Evolutionary conservation across 2,329 filamentous ascomycete genomes (phyloP), one percentile per base, ranked within the genome.

Genomic region (Dendrostoma leiphaemia): DNA sequence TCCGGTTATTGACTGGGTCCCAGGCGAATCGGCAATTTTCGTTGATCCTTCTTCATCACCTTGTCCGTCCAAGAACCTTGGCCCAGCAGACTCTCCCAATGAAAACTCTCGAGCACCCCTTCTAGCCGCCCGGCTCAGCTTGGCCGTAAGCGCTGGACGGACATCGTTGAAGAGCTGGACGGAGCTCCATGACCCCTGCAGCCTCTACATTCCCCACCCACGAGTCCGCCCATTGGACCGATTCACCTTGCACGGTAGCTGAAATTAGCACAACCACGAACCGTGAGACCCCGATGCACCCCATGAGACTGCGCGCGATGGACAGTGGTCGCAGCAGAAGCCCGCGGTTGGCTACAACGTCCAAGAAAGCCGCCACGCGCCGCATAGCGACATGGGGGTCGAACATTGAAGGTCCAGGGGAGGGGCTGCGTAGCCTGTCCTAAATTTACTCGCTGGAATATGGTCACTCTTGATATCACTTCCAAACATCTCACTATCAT

Each of bases 171-270:
- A 29, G 28, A 43, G 28, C 19, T 48, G 43, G n/a, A n/a, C n/a
- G n/a, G n/a, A n/a, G n/a, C n/a, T n/a, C n/a, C n/a, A n/a, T n/a
- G n/a, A 54, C 51, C 54, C 55, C 48, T 58, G 56, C 38, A 51
- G 17, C 37, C 23, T 34, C 43, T 34, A 48, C 44, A 17, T 43
- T 21, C 26, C 6, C 41, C 29, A 41, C 17, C 15, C 15, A 37
- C 13, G 10, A n/a, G n/a, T n/a, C n/a, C 40, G 38, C 31, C 53
- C 37, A 58, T 55, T 58, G 56, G 56, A 46, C 44, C 19, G 28
- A 26, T 12, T 12, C 9, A 31, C 17, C 6, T 38, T n/a, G 26
- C 35, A 43, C 17, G 31, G 34, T n/a, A 48, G 41, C 47, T 21
- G 24, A 28, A 40, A 38, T 48, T 45, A 54, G 51, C 46, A 47